Percentiles rank a stretch among this genome's conserved stretches.
These are phyloP conservation scores for Phialophora macrospora DNA, from an alignment of 2,329 filamentous ascomycete genomes.

Conservation along the genomic window DNA sequence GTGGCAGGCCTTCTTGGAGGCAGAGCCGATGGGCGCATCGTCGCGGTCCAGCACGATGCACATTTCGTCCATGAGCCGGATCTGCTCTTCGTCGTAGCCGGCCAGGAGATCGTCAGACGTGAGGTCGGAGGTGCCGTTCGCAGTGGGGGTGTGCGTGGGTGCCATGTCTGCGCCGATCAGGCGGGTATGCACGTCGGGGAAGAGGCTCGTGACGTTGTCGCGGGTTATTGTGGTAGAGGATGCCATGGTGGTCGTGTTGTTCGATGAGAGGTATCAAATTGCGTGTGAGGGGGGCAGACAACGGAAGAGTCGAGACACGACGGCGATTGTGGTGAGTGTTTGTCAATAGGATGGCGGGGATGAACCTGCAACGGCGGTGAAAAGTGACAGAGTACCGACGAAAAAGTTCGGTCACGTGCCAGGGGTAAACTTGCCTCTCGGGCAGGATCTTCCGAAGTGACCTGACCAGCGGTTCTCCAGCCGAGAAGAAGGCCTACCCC, in stretches of 20 bases:
- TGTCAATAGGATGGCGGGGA: neutral
- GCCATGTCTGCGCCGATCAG: slow-evolving; percentile 56
- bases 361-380: slow-evolving; percentile 11
- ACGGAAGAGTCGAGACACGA: neutral
- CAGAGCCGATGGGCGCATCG: slow-evolving; percentile 90
- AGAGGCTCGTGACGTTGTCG: slow-evolving; percentile 82
- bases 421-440: slow-evolving; percentile 13
- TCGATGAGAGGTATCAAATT: neutral
- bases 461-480: slow-evolving; percentile 9
- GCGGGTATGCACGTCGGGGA: slow-evolving; percentile 74
- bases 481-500: neutral
- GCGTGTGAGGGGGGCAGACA: neutral
- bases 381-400: neutral
- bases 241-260: slow-evolving; percentile 36
- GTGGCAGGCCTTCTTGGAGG: slow-evolving; percentile 98
- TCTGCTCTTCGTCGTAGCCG: slow-evolving; percentile 97
- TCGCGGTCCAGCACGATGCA: slow-evolving; percentile 96
- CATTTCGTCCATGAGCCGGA: slow-evolving; percentile 96
- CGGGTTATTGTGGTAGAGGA: slow-evolving; percentile 68
- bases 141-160: slow-evolving; percentile 62
- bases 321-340: neutral
- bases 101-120: slow-evolving; percentile 65
- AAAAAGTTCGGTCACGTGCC: slow-evolving; percentile 22
- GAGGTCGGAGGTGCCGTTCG: slow-evolving; percentile 41
- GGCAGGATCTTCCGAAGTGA: slow-evolving; percentile 11